phyloP scores from a whole-genome alignment of 176 grass and related monocot genomes.

The Phragmites australis region DNA sequence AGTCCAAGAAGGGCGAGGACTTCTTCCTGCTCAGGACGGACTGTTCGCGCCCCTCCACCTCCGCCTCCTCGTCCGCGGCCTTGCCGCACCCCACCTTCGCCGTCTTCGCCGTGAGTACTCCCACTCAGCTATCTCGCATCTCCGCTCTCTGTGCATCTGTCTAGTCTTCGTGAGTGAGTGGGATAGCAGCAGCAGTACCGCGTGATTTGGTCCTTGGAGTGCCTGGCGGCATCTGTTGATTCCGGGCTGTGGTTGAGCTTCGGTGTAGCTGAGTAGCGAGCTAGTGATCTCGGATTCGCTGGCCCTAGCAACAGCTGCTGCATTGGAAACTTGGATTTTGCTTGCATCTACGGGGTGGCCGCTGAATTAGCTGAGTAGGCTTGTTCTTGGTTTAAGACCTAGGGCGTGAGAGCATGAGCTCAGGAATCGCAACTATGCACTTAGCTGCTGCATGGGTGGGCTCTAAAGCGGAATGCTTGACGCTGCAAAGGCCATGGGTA shows the following conservation, averaged over 20 bases:
- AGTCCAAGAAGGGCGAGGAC: conserved; percentile 98
- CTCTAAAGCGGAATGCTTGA: conserved; percentile 12
- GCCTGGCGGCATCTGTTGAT: not conserved
- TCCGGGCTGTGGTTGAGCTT: not conserved
- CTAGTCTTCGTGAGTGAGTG: not conserved
- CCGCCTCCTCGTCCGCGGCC: conserved; percentile 44
- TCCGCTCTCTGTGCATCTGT: not conserved
- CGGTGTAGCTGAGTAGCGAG: not conserved
- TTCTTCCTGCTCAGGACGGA: conserved; percentile 92
- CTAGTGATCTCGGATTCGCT: not conserved
- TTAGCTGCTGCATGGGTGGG: not conserved
- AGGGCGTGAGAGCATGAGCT: not conserved
- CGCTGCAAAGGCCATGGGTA: not conserved
- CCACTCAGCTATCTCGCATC: not conserved
- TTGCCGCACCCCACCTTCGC: conserved; percentile 65
- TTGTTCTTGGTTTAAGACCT: conserved; percentile 19
- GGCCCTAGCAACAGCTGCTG: not conserved
- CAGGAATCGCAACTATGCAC: not conserved
- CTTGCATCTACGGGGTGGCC: conserved; percentile 13
- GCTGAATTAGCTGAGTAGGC: conserved; percentile 12
- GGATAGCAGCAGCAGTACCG: not conserved
- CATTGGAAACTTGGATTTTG: conserved; percentile 25
- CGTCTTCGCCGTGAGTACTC: conserved; percentile 70
- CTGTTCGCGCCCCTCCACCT: conserved; percentile 57
- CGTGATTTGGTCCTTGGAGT: conserved; percentile 7